Base-by-base conservation (phyloP, 305 asterid genomes). In the Fraxinus sp. region DNA sequence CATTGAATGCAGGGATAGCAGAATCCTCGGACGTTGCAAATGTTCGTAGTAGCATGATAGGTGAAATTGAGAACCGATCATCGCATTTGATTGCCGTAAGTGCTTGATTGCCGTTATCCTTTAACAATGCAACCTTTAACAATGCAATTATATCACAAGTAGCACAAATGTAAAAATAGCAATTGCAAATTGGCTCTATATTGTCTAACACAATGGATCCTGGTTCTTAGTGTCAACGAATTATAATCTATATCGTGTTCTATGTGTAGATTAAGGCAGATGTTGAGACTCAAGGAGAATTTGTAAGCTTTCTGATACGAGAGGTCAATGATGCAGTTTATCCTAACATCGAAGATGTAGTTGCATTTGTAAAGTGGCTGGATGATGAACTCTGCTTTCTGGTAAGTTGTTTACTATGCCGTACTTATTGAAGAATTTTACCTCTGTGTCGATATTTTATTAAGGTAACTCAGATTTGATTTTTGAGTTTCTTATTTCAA, bases 371-470 rank as follows among this genome's bases (percentile, higher is more conserved):
- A 73, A 93, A 94, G 90, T 95, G 99, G 99, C 94, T 95, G 30
- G 99, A 95, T 82, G 99, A 95, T 59, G 98, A 95, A 86, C 98
- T 95, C 35, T 88, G 96, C 90, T 95, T 92, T 87, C 96, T 95
- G 72, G 98, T 94, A 86, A 88, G 95, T 73, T 86, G 73, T 81
- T 82, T 81, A 18, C n/a, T 26, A 9, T 16, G 2, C 62, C n/a
- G 20, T 49, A 49, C 59, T 49, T 52, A 52, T 16, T 52, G 62
- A 52, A 52, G 20, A 52, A 52, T 52, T 16, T 16, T 16, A 16
- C 62, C 30, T 68, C 5, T 68, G 18, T 24, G 37, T 26, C 5
- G 3, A 68, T 68, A 68, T 68, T 28, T 68, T 52, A 52, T 52
- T 52, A 14, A 52, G 62, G 64, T 52, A 52, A 52, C 64, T 52